Evolutionary conservation across 768 basidiomycete genomes (phyloP), one percentile per base, ranked within the genome.

Genomic region (Coprinellus aureogranulatus): DNA sequence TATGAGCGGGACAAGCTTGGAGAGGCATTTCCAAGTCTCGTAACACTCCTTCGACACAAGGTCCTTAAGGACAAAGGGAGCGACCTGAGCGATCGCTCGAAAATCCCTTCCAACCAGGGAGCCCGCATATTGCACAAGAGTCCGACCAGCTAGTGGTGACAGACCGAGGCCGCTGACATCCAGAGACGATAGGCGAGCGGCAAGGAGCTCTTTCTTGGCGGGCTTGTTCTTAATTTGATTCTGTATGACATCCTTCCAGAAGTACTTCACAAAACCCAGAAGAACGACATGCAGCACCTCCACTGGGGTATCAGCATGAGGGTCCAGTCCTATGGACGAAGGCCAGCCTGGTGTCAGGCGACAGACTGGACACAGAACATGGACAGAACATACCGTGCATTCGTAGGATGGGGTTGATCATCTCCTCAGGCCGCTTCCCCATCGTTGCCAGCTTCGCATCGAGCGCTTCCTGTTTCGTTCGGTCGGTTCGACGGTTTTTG

Each of bases 231-330:
- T 65, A 22, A 68, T 26, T 14, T 61, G 61, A 20, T 64, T 61
- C 10, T 64, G 52, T 12, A 73, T 58, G 0, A 67, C 64, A 63
- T 81, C 78, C 0, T 73, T 69, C 79, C 80, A 82, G 28, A 78
- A 69, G 58, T 81, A 82, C 49, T 81, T 81, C 49, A 81, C 69
- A 62, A 79, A 71, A 0, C 79, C 78, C 1, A 80, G 71, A 0
- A 81, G 65, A 26, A 79, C 63, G 2, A 75, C 72, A 60, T 81
- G 79, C 0, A 80, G 65, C 22, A 79, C 74, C 56, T 80, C 76
- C 0, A 78, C 74, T 3, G 77, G 78, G 1, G 77, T 77, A 56
- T 80, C 78, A 14, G 31, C 49, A 58, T 80, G 72, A 1, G 78
- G 70, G 60, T 82, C 72, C 0, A 81, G 56, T 2, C 68, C 78